Conservation (phyloP, 768 basidiomycete genomes). For the Russula emetica region DNA sequence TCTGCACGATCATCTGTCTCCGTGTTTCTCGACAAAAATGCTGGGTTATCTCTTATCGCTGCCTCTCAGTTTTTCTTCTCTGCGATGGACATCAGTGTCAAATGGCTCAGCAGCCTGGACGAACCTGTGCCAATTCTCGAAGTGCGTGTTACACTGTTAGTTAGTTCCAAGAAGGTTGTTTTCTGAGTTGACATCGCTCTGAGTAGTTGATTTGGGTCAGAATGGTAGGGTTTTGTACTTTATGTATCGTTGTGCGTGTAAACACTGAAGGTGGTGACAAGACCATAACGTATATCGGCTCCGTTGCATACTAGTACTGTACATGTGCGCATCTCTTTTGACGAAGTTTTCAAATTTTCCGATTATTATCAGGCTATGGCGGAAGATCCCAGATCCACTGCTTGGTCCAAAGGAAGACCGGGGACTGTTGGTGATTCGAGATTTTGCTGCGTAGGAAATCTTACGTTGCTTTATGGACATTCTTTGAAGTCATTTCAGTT, state of each 20-base stretch:
- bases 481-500: conserved; percentile 40
- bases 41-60: conserved; percentile 57
- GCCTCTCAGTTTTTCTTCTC: conserved; percentile 56
- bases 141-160: too few species aligned
- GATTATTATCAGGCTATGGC: conserved; percentile 37
- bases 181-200: not conserved
- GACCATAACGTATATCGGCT: conserved; percentile 51
- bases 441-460: conserved; percentile 50
- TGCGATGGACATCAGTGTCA: conserved; percentile 59
- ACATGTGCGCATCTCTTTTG: conserved; percentile 40
- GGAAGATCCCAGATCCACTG: conserved; percentile 51
- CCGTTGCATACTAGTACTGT: too few species aligned
- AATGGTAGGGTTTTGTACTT: conserved; percentile 49
- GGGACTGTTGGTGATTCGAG: conserved; percentile 50
- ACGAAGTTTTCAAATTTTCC: not conserved
- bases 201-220: conserved; percentile 52
- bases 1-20: not conserved
- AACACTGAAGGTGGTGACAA: conserved; percentile 28
- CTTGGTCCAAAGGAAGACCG: conserved; percentile 69
- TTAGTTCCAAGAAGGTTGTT: not conserved
- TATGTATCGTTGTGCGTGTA: too few species aligned
- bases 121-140: conserved; percentile 55
- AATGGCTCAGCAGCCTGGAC: conserved; percentile 54
- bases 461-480: not conserved
- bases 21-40: conserved; percentile 38